A percentile compares a stretch with the other conserved stretches of the same genome.
Conservation (phyloP, 352 stramenopile genomes). For the Phytophthora tentaculata region DNA sequence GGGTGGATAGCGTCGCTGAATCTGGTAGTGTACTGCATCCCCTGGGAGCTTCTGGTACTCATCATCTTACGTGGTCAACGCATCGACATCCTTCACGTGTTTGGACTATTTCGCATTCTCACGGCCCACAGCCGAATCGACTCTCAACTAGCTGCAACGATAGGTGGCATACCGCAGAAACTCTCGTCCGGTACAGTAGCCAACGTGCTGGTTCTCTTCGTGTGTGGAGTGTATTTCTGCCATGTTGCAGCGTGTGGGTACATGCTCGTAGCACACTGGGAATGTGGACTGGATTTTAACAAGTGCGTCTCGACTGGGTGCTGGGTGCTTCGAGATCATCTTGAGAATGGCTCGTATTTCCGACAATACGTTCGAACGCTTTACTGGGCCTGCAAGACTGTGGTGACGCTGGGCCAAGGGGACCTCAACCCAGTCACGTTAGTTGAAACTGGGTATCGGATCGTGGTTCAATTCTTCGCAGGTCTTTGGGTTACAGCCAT, state of each 20-base stretch:
- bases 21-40: conserved; percentile 40
- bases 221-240: conserved; percentile 59
- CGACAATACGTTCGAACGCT: conserved; percentile 65
- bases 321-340: conserved; percentile 68
- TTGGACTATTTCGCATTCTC: conserved; percentile 37
- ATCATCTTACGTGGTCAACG: conserved; percentile 24
- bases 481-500: conserved; percentile 76
- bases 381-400: conserved; percentile 78
- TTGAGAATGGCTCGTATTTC: conserved; percentile 50
- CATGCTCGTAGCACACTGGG: conserved; percentile 62
- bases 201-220: conserved; percentile 49
- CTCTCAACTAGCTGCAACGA: conserved; percentile 21
- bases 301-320: conserved; percentile 39
- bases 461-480: conserved; percentile 65
- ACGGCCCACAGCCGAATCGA: conserved; percentile 17
- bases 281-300: conserved; percentile 47
- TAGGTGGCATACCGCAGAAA: conserved; percentile 28
- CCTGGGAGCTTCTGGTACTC: conserved; percentile 46
- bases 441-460: conserved; percentile 61
- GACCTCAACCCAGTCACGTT: conserved; percentile 67
- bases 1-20: conserved; percentile 20
- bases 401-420: conserved; percentile 73
- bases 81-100: conserved; percentile 56
- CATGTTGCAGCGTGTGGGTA: conserved; percentile 65
- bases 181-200: conserved; percentile 38